Evolutionary conservation across 305 asterid genomes (phyloP), one percentile per base, ranked within the genome.

Genomic region (Caryopteris hybrid): DNA sequence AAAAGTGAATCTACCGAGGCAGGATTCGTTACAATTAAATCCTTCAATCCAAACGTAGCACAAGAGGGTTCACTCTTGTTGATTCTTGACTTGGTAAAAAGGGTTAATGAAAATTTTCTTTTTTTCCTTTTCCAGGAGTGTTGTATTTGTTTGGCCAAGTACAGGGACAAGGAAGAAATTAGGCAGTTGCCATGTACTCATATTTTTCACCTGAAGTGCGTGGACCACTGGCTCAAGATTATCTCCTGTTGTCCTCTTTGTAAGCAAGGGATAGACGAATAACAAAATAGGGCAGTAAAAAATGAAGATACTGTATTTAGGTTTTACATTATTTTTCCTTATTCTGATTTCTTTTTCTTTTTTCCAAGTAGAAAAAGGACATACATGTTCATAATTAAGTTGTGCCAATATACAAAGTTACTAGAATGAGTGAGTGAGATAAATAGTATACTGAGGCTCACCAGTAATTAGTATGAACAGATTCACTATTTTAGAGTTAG

Each of bases 171-270:
- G 77, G 99, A 93, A 76, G 99, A 91, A 59, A 85, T 91, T 12
- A 85, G 96, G 74, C 61, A 86, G 58, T 66, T 93, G 77, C 90
- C 96, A 66, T 93, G 99, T 71, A 74, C 82, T 21, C 99, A 93
- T 78, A 71, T 76, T 41, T 92, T 92, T 71, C 99, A 93, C 78
- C 89, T 87, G 16, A 84, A 80, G 53, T 93, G 99, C 70, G 97
- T 93, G 75, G 99, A 91, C 74, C 95, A 93, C 70, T 93, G 99
- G 99, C 95, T 93, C 74, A 84, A 74, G 85, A 93, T 93, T 13
- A 78, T 84, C 64, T 86, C 97, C 38, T 79, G 81, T 55, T 83
- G 85, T 57, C 87, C 87, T 22, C 85, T 83, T 66, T 83, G 85
- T 55, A 83, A 79, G 64, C 92, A 84, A 65, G 96, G 80, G 76